Base-by-base conservation (phyloP, 345 rosid genomes). In the Camelina neglecta region DNA sequence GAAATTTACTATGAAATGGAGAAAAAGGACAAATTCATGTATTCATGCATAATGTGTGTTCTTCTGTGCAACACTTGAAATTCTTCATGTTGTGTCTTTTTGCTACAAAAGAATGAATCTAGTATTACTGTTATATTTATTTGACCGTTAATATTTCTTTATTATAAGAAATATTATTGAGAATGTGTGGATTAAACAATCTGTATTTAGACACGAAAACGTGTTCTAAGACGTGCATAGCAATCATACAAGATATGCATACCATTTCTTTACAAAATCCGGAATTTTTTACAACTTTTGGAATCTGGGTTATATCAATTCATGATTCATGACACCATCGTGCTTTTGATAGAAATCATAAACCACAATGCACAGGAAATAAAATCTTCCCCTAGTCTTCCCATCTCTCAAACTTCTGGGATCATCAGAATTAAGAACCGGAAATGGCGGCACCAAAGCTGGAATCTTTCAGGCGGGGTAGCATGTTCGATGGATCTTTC, bases 1-100 rank as follows among this genome's bases (percentile, higher is more conserved):
- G 42, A 60, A 38, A 38, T 31, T 63, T 64, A 1, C 15, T 9
- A 45, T 59, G 38, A 54, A 8, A 39, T 3, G 12, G 45, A 35
- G 4, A 16, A 16, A 31, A 36, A n/a, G 2, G 23, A 72, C 11
- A 51, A 10, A 26, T 36, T 15, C n/a, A 69, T 13, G 3, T 42
- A 51, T 77, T 58, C 87, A 85, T 84, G 88, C 86, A 76, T 63
- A 77, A 71, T 66, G 82, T 75, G 80, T 86, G 88, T 55, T 38
- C 39, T 60, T 75, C 38, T 6, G 8, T 35, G 38, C 38, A 35
- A 7, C 8, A 35, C 38, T 35, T 35, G 38, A 35, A 35, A 1
- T 35, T 35, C 38, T 35, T 35, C 38, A 35, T 7, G 38, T 35
- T 35, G 38, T 35, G 38, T 35, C 8, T 35, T 33, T 35, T 35